Base-by-base conservation (phyloP, 2,329 filamentous ascomycete genomes). In the Didymella pinodella region DNA sequence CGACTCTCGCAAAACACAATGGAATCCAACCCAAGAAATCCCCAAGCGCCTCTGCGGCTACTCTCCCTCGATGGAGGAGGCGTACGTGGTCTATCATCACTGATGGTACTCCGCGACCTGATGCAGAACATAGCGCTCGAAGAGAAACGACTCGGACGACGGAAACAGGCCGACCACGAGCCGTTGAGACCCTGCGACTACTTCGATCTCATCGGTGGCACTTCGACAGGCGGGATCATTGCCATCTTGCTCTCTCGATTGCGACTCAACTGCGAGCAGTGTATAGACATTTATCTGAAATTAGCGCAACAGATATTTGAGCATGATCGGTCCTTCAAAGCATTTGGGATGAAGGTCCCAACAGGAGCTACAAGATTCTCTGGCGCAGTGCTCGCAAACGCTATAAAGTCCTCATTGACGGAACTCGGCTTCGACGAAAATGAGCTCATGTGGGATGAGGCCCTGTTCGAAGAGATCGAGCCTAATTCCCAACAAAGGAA, bases 381-480 rank as follows among this genome's bases (percentile, higher is more conserved):
- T 4, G 76, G 76, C 1, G 57, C 54, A 5, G 74, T 77, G 8
- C 66, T 78, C 0, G 76, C 77, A 46, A 66, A 69, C 25, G 74
- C 75, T 1, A 77, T 78, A 64, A 78, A 76, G 54, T 54, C 64
- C 2, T 69, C 75, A 0, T 63, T 78, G 22, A 66, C 66, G 16
- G 69, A 72, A 6, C 61, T 77, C 0, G 70, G 67, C 10, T 78
- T 75, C 41, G 58, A 67, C 28, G 70, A 76, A 50, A 57, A 78
- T 52, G 75, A 77, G 46, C 52, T 68, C n/a, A 77, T 78, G 75
- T 78, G 76, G 76, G 76, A 78, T 29, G 75, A 77, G 45, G 72
- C 71, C 1, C 61, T 78, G 1, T 78, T 78, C 34, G 75, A 78
- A 60, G 75, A 78, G 48, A 51, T 74, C 7, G 67, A 68, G 22